Evolutionary conservation across 768 basidiomycete genomes (phyloP).

Genomic region (Tephrocybe sp.): DNA sequence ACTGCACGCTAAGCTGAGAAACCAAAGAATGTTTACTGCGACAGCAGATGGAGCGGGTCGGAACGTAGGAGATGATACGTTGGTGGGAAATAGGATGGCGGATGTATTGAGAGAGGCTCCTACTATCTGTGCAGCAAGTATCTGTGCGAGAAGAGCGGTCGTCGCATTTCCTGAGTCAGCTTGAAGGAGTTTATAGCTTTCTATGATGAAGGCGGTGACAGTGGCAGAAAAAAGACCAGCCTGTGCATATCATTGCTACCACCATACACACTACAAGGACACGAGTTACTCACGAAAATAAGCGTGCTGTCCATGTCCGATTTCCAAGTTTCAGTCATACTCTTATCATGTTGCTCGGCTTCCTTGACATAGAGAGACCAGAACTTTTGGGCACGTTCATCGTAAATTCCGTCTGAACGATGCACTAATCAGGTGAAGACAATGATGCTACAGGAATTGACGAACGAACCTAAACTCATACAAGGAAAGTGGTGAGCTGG

Average conservation of each 20-base stretch:
- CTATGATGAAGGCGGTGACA: slow-evolving; percentile 19
- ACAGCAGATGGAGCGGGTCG: neutral
- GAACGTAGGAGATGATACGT: neutral
- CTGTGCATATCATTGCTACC: neutral
- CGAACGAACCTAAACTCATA: too few species aligned
- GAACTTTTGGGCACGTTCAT: slow-evolving; percentile 1
- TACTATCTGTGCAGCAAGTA: neutral
- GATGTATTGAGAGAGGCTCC: neutral
- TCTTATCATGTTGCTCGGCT: neutral
- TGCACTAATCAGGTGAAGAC: too few species aligned
- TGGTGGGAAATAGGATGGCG: neutral
- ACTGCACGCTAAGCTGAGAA: slow-evolving; percentile 15
- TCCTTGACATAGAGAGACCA: neutral
- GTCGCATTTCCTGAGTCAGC: slow-evolving; percentile 6
- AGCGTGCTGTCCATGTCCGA: neutral
- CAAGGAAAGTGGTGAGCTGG: too few species aligned
- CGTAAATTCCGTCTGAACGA: too few species aligned
- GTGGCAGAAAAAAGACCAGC: slow-evolving; percentile 22
- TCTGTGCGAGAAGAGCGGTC: slow-evolving; percentile 4
- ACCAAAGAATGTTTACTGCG: slow-evolving; percentile 5
- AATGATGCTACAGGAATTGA: too few species aligned
- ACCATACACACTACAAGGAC: neutral
- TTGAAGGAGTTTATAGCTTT: slow-evolving; percentile 18
- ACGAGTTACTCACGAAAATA: neutral
- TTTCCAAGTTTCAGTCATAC: neutral